phyloP scores from a whole-genome alignment of 2,329 filamentous ascomycete genomes.

The Pseudogymnoascus sp. region DNA sequence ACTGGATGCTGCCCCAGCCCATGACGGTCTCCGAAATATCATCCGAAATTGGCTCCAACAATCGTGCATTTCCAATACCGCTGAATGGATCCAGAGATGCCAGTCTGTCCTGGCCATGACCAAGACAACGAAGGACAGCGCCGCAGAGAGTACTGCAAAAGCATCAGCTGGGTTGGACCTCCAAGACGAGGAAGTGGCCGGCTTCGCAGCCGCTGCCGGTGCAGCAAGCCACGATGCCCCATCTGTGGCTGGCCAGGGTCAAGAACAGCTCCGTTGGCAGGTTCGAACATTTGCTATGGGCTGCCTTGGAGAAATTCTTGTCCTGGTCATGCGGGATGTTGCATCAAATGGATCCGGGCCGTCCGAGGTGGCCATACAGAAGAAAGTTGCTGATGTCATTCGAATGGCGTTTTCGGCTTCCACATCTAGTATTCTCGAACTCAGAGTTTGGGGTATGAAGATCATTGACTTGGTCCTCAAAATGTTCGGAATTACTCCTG shows the following conservation, averaged over 20 bases:
- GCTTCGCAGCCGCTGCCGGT: constrained; percentile 70
- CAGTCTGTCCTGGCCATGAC: constrained; percentile 87
- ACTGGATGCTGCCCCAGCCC: constrained; percentile 67
- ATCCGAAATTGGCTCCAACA: constrained; percentile 91
- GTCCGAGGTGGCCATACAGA: constrained; percentile 72
- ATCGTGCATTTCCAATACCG: constrained; percentile 72
- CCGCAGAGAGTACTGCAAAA: constrained; percentile 38
- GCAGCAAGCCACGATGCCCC: constrained; percentile 51
- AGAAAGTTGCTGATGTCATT: constrained; percentile 82
- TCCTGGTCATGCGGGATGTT: constrained; percentile 70
- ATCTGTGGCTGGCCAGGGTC: constrained; percentile 49
- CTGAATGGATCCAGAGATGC: constrained; percentile 79
- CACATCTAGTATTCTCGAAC: constrained; percentile 82
- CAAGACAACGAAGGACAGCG: constrained; percentile 54
- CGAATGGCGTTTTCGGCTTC: constrained; percentile 96
- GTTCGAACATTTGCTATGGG: constrained; percentile 90
- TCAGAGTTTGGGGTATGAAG: constrained; percentile 83
- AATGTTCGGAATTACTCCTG: constrained; percentile 91
- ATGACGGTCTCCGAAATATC: constrained; percentile 77
- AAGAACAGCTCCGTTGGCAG: constrained; percentile 91
- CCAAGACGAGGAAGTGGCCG: constrained; percentile 92
- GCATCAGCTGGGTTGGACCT: constrained; percentile 61
- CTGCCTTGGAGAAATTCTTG: constrained; percentile 75
- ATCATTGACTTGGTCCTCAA: constrained; percentile 91
- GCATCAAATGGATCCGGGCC: constrained; percentile 69